Evolutionary conservation across 305 asterid species (phyloP).

Genomic region (Fraxinus paxiana): DNA sequence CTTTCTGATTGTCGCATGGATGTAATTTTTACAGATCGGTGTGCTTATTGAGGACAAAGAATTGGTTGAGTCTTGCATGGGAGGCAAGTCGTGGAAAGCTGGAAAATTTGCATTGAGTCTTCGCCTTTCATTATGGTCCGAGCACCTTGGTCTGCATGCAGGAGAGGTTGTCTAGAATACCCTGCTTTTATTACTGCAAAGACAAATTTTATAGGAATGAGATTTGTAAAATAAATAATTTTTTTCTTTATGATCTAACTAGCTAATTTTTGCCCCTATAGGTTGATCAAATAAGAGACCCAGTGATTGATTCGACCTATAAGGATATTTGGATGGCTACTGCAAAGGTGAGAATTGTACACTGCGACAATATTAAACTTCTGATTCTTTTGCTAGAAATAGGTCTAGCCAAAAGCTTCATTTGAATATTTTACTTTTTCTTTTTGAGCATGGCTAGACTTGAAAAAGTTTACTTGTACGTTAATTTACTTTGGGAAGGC

Average conservation of each 20-base stretch:
- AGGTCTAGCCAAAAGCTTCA: not conserved
- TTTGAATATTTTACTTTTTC: not conserved
- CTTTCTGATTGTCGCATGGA: not conserved
- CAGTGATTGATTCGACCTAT: constrained; percentile 75
- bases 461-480: not conserved
- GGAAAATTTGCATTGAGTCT: constrained; percentile 83
- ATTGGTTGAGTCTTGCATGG: constrained; percentile 69
- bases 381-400: not conserved
- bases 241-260: constrained; percentile 14
- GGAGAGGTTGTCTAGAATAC: constrained; percentile 46
- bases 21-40: constrained; percentile 58
- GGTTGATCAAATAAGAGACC: constrained; percentile 70
- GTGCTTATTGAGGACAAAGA: constrained; percentile 85
- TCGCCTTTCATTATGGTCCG: constrained; percentile 87
- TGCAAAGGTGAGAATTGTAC: constrained; percentile 60
- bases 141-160: constrained; percentile 79
- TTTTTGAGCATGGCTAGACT: not conserved
- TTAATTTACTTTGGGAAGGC: not conserved
- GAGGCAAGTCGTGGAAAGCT: constrained; percentile 76
- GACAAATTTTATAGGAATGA: not conserved
- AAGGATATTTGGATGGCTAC: constrained; percentile 91
- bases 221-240: not conserved
- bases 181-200: not conserved
- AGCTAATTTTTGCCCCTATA: constrained; percentile 24
- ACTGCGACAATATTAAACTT: not conserved